A percentile compares a stretch with the other conserved stretches of the same genome.
These are phyloP conservation scores for Zopfia rhizophila DNA, from an alignment of 2,329 filamentous ascomycete species.

Conservation along the genomic window DNA sequence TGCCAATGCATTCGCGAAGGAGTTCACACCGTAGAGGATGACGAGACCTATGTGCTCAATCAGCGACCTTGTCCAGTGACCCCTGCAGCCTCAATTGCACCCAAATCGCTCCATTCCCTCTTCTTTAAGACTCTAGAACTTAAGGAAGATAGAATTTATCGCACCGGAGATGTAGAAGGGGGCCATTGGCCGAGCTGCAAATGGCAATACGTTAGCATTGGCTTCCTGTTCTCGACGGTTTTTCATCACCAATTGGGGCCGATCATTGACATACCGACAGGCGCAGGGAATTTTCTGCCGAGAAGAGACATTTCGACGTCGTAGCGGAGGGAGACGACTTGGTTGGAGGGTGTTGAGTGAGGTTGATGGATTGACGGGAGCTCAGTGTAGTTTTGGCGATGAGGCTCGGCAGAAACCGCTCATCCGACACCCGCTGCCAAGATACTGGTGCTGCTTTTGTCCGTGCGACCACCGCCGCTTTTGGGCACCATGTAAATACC, in stretches of 20 bases:
- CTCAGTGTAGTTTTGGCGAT: slow-evolving; percentile 22
- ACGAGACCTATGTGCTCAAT: slow-evolving; percentile 71
- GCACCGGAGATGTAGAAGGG: slow-evolving; percentile 96
- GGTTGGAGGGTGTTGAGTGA: slow-evolving; percentile 41
- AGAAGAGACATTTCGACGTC: slow-evolving; percentile 56
- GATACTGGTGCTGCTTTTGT: too few species aligned
- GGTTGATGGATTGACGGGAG: slow-evolving; percentile 39
- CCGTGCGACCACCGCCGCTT: too few species aligned
- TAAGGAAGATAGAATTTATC: slow-evolving; percentile 49
- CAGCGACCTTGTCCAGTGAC: slow-evolving; percentile 19
- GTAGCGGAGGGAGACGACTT: slow-evolving; percentile 42
- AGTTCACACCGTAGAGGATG: slow-evolving; percentile 92
- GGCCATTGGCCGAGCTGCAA: slow-evolving; percentile 84
- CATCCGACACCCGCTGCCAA: too few species aligned
- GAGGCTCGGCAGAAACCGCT: slow-evolving; percentile 6
- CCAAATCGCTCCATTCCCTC: background rate
- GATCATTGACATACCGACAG: slow-evolving; percentile 56
- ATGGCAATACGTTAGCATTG: slow-evolving; percentile 43
- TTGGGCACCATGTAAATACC: slow-evolving; percentile 1
- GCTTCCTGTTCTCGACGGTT: slow-evolving; percentile 5
- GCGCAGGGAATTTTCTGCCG: slow-evolving; percentile 63
- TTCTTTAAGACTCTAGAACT: slow-evolving; percentile 1
- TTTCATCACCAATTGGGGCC: slow-evolving; percentile 9
- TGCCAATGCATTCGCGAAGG: slow-evolving; percentile 79
- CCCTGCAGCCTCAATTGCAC: slow-evolving; percentile 14